Conservation (phyloP, 345 rosid genomes). For the Lepidium didymum region DNA sequence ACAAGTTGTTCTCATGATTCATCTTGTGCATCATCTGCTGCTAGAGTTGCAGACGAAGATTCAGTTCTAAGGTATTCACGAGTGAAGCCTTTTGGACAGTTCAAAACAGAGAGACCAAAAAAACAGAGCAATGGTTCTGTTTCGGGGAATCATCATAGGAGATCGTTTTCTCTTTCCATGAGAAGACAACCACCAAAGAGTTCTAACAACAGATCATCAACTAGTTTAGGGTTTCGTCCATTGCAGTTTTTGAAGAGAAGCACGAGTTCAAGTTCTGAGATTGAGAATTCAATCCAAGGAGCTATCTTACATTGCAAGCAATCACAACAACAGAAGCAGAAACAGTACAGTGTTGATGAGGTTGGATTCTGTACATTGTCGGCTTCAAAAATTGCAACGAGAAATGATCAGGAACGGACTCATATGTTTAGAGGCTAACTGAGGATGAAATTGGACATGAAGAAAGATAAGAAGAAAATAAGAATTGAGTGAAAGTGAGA, state of each 20-base stretch:
- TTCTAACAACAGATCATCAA: slow-evolving; percentile 30
- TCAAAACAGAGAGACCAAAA: slow-evolving; percentile 34
- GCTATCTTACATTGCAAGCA: slow-evolving; percentile 91
- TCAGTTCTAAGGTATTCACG: slow-evolving; percentile 32
- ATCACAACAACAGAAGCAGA: slow-evolving; percentile 46
- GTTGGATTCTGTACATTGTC: slow-evolving; percentile 51
- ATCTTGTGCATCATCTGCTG: not conserved
- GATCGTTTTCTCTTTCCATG: slow-evolving; percentile 73
- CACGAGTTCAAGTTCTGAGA: slow-evolving; percentile 45
- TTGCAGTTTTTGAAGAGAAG: slow-evolving; percentile 54
- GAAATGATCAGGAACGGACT: slow-evolving; percentile 51
- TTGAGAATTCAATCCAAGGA: slow-evolving; percentile 80
- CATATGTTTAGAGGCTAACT: slow-evolving; percentile 51
- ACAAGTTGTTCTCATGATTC: slow-evolving; percentile 70
- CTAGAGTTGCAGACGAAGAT: slow-evolving; percentile 46
- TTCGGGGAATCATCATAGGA: slow-evolving; percentile 42
- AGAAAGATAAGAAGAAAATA: not conserved
- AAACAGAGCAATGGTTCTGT: slow-evolving; percentile 32
- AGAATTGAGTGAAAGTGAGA: slow-evolving; percentile 21
- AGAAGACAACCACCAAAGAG: slow-evolving; percentile 45
- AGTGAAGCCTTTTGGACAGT: slow-evolving; percentile 36
- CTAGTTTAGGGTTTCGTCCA: slow-evolving; percentile 33
- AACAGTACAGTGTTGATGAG: slow-evolving; percentile 38
- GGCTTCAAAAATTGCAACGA: slow-evolving; percentile 33
- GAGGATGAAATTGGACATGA: not conserved